These are phyloP conservation scores for Thielaviopsis populi DNA, from an alignment of 2,329 filamentous ascomycete genomes.

Conservation along the genomic window DNA sequence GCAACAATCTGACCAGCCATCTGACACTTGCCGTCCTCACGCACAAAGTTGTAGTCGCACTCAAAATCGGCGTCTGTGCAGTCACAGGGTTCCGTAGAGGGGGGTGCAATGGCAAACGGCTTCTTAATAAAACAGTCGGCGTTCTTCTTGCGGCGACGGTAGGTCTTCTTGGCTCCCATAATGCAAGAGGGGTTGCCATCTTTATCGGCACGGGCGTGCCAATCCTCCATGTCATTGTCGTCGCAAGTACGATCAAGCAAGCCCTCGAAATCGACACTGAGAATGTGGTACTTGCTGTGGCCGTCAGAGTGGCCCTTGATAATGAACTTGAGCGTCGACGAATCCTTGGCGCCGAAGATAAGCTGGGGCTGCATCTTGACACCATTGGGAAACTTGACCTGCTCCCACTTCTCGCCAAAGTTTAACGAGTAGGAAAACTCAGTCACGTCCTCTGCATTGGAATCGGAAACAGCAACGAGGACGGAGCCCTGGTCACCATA, in stretches of 20 bases:
- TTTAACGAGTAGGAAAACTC: slow-evolving; percentile 66
- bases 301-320: slow-evolving; percentile 49
- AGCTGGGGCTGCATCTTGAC: slow-evolving; percentile 55
- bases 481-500: slow-evolving; percentile 89
- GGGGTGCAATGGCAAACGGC: slow-evolving; percentile 64
- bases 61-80: slow-evolving; percentile 81
- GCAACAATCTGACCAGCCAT: slow-evolving; percentile 45
- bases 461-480: slow-evolving; percentile 68
- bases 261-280: slow-evolving; percentile 69
- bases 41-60: slow-evolving; percentile 84
- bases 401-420: slow-evolving; percentile 73
- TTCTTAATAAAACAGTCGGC: slow-evolving; percentile 79
- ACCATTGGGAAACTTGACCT: slow-evolving; percentile 49
- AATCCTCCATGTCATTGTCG: slow-evolving; percentile 67
- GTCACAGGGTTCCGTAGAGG: slow-evolving; percentile 58
- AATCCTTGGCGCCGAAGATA: slow-evolving; percentile 81
- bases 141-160: slow-evolving; percentile 67
- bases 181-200: slow-evolving; percentile 73
- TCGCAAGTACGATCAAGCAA: slow-evolving; percentile 69
- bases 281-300: slow-evolving; percentile 42
- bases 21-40: slow-evolving; percentile 55
- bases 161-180: slow-evolving; percentile 92
- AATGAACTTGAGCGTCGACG: slow-evolving; percentile 82
- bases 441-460: slow-evolving; percentile 41
- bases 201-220: slow-evolving; percentile 69